Evolutionary conservation across 305 asterid species (phyloP).

Genomic region (Fraxinus latifolia): DNA sequence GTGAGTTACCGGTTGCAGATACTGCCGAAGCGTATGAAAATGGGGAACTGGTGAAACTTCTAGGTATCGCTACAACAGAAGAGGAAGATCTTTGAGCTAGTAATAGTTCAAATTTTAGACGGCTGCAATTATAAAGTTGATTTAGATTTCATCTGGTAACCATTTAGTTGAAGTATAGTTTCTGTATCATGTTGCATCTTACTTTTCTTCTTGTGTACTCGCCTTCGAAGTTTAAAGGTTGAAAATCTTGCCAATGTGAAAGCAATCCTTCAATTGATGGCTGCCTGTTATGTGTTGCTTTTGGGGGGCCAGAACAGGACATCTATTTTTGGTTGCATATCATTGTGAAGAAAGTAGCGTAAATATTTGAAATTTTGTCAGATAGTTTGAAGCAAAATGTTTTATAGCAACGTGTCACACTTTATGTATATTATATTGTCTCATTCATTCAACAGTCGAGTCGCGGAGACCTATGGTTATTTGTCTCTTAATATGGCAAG

Average conservation of each 20-base stretch:
- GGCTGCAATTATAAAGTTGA: neutral
- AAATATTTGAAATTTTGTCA: neutral
- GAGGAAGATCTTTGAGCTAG: constrained; percentile 64
- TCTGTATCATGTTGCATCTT: neutral
- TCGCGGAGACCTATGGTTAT: neutral
- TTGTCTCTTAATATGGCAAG: neutral
- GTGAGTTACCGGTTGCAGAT: constrained; percentile 39
- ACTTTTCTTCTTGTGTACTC: neutral
- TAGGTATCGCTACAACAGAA: constrained; percentile 42
- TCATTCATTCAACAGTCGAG: constrained; percentile 5
- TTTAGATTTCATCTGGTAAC: neutral
- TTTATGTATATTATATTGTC: neutral
- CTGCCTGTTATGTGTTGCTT: neutral
- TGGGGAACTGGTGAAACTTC: constrained; percentile 61
- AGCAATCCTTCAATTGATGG: neutral
- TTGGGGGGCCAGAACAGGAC: neutral
- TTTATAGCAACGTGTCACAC: neutral
- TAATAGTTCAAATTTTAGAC: neutral
- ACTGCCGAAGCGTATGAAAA: constrained; percentile 72
- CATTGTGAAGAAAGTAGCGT: neutral
- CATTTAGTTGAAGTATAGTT: neutral
- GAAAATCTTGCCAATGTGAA: neutral
- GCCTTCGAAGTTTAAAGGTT: neutral
- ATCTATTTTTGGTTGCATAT: neutral
- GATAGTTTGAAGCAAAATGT: neutral